Conservation (phyloP, 2,329 filamentous ascomycete species). For the Endoconidiophora polonica region DNA sequence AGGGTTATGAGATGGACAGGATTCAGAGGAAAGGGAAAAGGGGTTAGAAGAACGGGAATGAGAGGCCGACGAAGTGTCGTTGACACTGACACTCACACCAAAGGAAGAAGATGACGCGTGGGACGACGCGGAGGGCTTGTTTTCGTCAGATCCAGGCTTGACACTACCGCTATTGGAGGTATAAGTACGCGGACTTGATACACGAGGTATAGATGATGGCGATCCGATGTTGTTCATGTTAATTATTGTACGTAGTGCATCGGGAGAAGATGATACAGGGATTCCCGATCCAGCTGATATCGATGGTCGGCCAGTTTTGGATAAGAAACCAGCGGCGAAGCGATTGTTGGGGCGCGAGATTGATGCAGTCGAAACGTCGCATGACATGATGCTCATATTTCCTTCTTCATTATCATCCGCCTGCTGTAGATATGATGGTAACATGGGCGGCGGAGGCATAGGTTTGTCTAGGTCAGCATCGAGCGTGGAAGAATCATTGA, state of each 20-base stretch:
- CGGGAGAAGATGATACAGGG: conserved; percentile 6
- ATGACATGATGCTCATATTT: conserved; percentile 10
- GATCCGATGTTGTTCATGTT: conserved; percentile 8
- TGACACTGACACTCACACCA: conserved; percentile 11
- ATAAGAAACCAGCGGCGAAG: conserved; percentile 11
- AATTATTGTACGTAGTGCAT: conserved; percentile 6
- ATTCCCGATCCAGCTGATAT: conserved; percentile 8
- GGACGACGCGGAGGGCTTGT: conserved; percentile 4
- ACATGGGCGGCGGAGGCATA: conserved; percentile 6
- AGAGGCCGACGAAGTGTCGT: conserved; percentile 8
- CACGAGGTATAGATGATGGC: conserved; percentile 12
- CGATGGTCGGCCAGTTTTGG: conserved; percentile 4
- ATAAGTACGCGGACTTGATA: conserved; percentile 10
- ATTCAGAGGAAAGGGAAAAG: not conserved
- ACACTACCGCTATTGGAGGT: not conserved
- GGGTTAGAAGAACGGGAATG: conserved; percentile 3
- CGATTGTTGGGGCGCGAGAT: conserved; percentile 8
- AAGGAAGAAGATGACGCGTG: conserved; percentile 10
- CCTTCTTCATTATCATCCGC: conserved; percentile 6
- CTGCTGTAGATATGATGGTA: conserved; percentile 9
- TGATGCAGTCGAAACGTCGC: conserved; percentile 8
- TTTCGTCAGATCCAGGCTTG: conserved; percentile 7
- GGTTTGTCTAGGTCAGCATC: conserved; percentile 12
- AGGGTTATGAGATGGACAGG: not conserved
- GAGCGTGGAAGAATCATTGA: conserved; percentile 23